A percentile compares a stretch with the other conserved stretches of the same genome.
Evolutionary conservation across 129 eudicot genomes (phyloP).

Genomic region (Tanacetum coccineum): DNA sequence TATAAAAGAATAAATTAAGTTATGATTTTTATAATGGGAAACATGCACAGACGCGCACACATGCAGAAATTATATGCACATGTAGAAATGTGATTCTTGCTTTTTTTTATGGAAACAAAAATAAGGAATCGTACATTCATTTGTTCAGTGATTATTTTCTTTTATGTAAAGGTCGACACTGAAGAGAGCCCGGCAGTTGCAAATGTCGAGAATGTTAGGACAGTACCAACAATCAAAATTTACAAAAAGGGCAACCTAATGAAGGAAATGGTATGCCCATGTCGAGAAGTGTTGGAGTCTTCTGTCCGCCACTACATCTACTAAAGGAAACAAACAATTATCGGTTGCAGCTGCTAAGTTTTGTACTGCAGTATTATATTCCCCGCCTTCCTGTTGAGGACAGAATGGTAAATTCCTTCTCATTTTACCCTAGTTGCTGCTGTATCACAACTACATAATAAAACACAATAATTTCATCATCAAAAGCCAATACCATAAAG

Average conservation of each 20-base stretch:
- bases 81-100: conserved; percentile 17
- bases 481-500: conserved; percentile 40
- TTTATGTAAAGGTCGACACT: conserved; percentile 59
- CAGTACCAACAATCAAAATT: conserved; percentile 78
- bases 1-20: conserved; percentile 8
- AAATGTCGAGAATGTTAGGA: conserved; percentile 59
- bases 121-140: background rate
- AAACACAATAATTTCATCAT: conserved; percentile 40
- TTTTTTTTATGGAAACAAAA: background rate
- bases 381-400: conserved; percentile 3
- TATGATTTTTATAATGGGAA: conserved; percentile 13
- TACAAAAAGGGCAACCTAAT: conserved; percentile 69
- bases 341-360: background rate
- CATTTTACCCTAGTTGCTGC: conserved; percentile 13
- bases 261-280: conserved; percentile 79
- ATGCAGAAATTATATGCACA: conserved; percentile 10
- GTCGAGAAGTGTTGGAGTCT: conserved; percentile 73
- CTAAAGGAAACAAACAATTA: conserved; percentile 26
- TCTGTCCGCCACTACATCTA: conserved; percentile 80
- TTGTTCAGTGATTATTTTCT: conserved; percentile 4
- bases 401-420: conserved; percentile 18
- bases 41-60: conserved; percentile 1
- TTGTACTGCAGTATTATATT: no score
- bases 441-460: conserved; percentile 27
- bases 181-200: conserved; percentile 70